phyloP scores from a whole-genome alignment of 225 moss, liverwort and hornwort species.

The Pseudoscleropodium purum region DNA sequence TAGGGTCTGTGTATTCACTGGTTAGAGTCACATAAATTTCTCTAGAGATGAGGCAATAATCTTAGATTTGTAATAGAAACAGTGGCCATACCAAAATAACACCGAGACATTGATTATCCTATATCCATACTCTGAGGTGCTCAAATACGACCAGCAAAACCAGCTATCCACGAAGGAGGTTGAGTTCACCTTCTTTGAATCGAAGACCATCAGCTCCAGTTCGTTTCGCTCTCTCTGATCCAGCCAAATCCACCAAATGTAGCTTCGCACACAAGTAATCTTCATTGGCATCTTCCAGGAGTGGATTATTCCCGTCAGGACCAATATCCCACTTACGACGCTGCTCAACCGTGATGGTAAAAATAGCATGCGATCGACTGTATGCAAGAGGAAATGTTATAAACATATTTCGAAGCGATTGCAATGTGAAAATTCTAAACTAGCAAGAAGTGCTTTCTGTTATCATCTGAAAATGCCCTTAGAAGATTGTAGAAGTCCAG shows the following conservation, averaged over 20 bases:
- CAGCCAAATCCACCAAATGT: constrained; percentile 95
- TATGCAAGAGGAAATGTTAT: not conserved
- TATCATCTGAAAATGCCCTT: not conserved
- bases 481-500: not conserved
- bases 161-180: not conserved
- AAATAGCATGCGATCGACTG: constrained; percentile 99
- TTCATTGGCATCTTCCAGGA: constrained; percentile 67
- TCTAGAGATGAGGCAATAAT: not conserved
- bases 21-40: not conserved
- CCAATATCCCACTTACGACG: constrained; percentile 86
- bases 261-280: constrained; percentile 90
- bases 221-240: constrained; percentile 76
- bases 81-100: not conserved
- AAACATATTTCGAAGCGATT: not conserved
- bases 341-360: constrained; percentile 90
- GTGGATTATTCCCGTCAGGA: constrained; percentile 30
- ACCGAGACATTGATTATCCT: not conserved
- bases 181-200: constrained; percentile 63
- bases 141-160: not conserved
- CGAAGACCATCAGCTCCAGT: constrained; percentile 55
- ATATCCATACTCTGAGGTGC: not conserved
- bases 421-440: not conserved
- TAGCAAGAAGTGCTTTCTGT: no score
- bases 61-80: no score
- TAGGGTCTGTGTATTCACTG: not conserved